Conservation (phyloP, 2,329 filamentous ascomycete species). For the Byssoonygena ceratinophila region DNA sequence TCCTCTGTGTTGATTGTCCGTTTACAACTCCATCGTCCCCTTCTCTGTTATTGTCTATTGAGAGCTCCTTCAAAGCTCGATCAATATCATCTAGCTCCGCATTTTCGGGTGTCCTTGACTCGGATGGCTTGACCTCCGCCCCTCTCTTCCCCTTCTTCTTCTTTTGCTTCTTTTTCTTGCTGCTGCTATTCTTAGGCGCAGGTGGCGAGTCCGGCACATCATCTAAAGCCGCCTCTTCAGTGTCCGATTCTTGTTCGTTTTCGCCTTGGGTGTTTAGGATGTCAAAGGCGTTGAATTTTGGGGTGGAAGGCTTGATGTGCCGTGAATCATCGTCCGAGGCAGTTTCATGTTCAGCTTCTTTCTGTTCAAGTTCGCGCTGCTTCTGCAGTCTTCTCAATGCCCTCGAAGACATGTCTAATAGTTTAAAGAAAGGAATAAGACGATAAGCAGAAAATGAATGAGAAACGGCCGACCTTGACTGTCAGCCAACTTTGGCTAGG, state of each 20-base stretch:
- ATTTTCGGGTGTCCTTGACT: slow-evolving; percentile 19
- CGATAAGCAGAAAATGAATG: too few relatives aligned
- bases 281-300: slow-evolving; percentile 46
- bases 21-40: background rate
- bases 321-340: slow-evolving; percentile 34
- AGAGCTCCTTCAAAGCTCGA: slow-evolving; percentile 50
- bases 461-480: background rate
- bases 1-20: background rate
- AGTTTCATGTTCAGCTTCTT: slow-evolving; percentile 30
- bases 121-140: slow-evolving; percentile 13
- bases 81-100: slow-evolving; percentile 55
- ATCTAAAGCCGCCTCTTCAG: slow-evolving; percentile 16
- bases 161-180: slow-evolving; percentile 53
- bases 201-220: background rate
- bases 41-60: slow-evolving; percentile 30
- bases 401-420: slow-evolving; percentile 49
- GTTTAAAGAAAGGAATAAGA: background rate
- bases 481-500: background rate
- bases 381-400: slow-evolving; percentile 55
- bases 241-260: slow-evolving; percentile 25
- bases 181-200: slow-evolving; percentile 12
- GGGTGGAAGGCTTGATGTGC: slow-evolving; percentile 30
- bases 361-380: slow-evolving; percentile 46
- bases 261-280: slow-evolving; percentile 36
- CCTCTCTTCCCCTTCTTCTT: slow-evolving; percentile 43